A percentile compares a stretch with the other conserved stretches of the same genome.
Evolutionary conservation across 305 asterid species (phyloP).

Genomic region (Plantago coronopus): DNA sequence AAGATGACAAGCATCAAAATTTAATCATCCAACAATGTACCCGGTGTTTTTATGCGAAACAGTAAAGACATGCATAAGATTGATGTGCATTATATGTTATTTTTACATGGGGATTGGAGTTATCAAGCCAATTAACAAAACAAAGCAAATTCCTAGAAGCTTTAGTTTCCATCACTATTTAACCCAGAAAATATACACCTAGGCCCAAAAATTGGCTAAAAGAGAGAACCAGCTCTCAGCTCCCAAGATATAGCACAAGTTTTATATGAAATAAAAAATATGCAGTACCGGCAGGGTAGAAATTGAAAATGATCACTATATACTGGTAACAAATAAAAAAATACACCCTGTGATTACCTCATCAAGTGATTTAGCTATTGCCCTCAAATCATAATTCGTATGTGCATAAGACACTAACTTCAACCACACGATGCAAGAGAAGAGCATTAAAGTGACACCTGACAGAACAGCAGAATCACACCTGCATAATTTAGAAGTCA

Average conservation of each 20-base stretch:
- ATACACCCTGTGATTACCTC: conserved; percentile 44
- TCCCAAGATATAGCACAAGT: not conserved
- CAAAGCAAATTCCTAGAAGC: not conserved
- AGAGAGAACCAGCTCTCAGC: too few relatives aligned
- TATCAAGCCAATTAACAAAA: not conserved
- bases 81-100: not conserved
- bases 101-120: not conserved
- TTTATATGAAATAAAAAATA: not conserved
- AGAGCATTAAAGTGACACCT: conserved; percentile 75
- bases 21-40: conserved; percentile 16
- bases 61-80: not conserved
- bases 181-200: not conserved
- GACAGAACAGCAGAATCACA: conserved; percentile 91
- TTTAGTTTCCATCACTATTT: not conserved
- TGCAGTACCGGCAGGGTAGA: not conserved
- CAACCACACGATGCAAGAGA: conserved; percentile 84
- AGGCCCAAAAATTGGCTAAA: not conserved
- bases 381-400: conserved; percentile 84
- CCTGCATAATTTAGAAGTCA: conserved; percentile 52
- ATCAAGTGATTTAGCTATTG: conserved; percentile 61
- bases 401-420: conserved; percentile 95
- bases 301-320: not conserved
- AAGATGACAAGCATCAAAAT: conserved; percentile 9
- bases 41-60: conserved; percentile 1
- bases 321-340: conserved; percentile 1